Percentiles rank a stretch among this genome's conserved stretches.
phyloP scores from a whole-genome alignment of 2,329 filamentous ascomycete species.

The Aspergillus jensenii region DNA sequence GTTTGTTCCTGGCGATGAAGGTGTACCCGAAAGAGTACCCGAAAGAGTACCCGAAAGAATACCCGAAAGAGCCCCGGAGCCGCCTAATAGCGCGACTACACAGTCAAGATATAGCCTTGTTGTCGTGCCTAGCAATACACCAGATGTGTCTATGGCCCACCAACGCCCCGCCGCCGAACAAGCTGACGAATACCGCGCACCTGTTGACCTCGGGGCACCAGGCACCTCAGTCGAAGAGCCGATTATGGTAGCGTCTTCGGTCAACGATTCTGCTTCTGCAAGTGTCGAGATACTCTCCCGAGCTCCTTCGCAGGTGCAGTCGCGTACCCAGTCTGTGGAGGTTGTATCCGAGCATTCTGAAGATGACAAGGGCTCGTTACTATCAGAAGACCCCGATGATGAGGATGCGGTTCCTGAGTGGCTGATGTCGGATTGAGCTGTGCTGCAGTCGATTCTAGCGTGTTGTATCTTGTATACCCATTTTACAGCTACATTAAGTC shows the following conservation, averaged over 20 bases:
- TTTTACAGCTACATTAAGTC: too few relatives aligned
- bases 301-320: conserved; percentile 15
- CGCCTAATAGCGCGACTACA: background rate
- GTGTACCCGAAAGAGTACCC: background rate
- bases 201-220: conserved; percentile 11
- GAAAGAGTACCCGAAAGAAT: background rate
- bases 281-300: conserved; percentile 28
- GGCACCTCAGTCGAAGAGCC: conserved; percentile 24
- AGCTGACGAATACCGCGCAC: background rate
- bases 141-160: background rate
- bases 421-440: conserved; percentile 45
- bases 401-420: conserved; percentile 66
- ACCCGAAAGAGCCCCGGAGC: background rate
- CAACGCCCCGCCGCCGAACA: background rate
- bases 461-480: too few relatives aligned
- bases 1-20: conserved; percentile 18
- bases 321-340: conserved; percentile 14
- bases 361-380: conserved; percentile 50
- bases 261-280: conserved; percentile 21
- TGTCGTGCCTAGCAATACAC: conserved; percentile 26
- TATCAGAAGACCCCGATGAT: conserved; percentile 64
- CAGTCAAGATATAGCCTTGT: conserved; percentile 29
- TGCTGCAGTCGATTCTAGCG: background rate
- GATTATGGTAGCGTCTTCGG: conserved; percentile 27
- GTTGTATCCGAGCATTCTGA: conserved; percentile 25